Percentiles rank a stretch among this genome's conserved stretches.
These are phyloP conservation scores for Fusarium stilboides DNA, from an alignment of 2,329 filamentous ascomycete genomes.

Conservation along the genomic window DNA sequence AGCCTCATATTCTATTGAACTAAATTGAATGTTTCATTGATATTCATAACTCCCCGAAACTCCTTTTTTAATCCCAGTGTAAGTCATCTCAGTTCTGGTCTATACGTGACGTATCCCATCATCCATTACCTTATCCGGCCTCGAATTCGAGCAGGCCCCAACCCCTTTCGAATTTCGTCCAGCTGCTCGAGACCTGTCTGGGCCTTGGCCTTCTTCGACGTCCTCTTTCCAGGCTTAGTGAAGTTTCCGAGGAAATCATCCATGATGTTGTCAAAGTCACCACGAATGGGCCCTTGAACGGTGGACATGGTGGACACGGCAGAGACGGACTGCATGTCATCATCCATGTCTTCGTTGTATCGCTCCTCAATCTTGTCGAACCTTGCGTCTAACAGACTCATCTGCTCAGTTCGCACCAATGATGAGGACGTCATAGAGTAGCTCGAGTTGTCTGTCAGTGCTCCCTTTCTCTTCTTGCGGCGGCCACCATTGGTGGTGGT, in stretches of 20 bases:
- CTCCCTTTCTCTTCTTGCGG: constrained; percentile 95
- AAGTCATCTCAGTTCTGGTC: constrained; percentile 3
- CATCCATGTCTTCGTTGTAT: constrained; percentile 69
- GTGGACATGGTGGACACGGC: constrained; percentile 75
- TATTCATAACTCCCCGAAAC: constrained; percentile 30
- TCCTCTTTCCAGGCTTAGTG: constrained; percentile 79
- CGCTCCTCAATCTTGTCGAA: constrained; percentile 93
- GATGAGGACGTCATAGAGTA: constrained; percentile 96
- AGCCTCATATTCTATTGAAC: neutral
- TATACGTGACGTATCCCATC: neutral
- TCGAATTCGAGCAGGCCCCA: constrained; percentile 81
- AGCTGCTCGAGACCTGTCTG: constrained; percentile 89
- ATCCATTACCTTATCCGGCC: constrained; percentile 42
- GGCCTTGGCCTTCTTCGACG: constrained; percentile 84
- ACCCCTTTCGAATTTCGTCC: constrained; percentile 86
- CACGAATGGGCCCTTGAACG: constrained; percentile 76
- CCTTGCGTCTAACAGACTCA: constrained; percentile 86
- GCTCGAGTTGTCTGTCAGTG: constrained; percentile 86
- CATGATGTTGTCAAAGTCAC: constrained; percentile 90
- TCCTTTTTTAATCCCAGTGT: constrained; percentile 24
- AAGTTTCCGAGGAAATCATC: constrained; percentile 91
- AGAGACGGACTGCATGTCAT: constrained; percentile 70
- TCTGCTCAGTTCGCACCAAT: constrained; percentile 87
- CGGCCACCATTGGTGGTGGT: constrained; percentile 85
- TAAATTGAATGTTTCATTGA: constrained; percentile 22